phyloP scores from a whole-genome alignment of 345 rosid species.

The Boechera retrofracta region DNA sequence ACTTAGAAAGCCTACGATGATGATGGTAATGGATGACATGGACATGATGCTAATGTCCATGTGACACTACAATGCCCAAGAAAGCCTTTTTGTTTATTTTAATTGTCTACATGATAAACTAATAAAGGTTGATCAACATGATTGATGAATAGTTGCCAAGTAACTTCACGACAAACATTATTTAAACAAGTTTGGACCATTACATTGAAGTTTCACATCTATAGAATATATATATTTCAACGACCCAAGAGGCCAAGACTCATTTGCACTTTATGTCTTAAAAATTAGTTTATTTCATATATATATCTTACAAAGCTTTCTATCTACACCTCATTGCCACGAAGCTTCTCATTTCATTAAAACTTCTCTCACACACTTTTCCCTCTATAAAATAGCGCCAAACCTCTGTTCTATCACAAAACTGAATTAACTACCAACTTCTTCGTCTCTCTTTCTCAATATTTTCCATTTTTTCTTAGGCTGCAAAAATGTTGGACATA shows the following conservation, averaged over 20 bases:
- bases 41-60: slow-evolving; percentile 2
- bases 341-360: slow-evolving; percentile 20
- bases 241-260: slow-evolving; percentile 4
- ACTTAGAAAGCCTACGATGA: neutral
- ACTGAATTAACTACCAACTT: slow-evolving; percentile 27
- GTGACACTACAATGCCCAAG: slow-evolving; percentile 15
- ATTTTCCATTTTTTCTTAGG: neutral
- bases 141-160: slow-evolving; percentile 30
- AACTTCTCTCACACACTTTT: slow-evolving; percentile 36
- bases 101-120: neutral
- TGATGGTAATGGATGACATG: slow-evolving; percentile 16
- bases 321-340: slow-evolving; percentile 38
- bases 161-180: slow-evolving; percentile 27
- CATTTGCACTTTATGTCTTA: slow-evolving; percentile 10
- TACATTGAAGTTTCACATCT: slow-evolving; percentile 7
- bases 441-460: neutral
- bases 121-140: neutral
- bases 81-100: slow-evolving; percentile 3
- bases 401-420: slow-evolving; percentile 25
- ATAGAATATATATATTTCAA: neutral
- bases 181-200: slow-evolving; percentile 25
- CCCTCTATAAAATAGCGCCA: slow-evolving; percentile 1
- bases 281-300: neutral
- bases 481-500: slow-evolving; percentile 37
- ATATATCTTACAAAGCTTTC: slow-evolving; percentile 32